Percentiles rank a stretch among this genome's conserved stretches.
phyloP scores from a whole-genome alignment of 2,329 filamentous ascomycete species.

The Hirsutella rhossiliensis region DNA sequence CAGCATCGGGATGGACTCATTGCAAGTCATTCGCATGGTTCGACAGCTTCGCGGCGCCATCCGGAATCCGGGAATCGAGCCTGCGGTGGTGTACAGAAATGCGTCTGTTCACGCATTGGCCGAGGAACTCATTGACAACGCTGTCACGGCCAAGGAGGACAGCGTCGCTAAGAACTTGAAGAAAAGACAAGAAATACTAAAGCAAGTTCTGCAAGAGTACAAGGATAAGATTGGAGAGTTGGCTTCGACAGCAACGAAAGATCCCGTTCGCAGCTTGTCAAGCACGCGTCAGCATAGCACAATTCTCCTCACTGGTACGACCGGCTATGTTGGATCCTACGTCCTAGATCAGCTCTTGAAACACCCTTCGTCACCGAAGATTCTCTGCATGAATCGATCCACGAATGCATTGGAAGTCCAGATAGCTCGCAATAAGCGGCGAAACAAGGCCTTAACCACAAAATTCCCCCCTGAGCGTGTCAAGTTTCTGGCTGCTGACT shows the following conservation, averaged over 20 bases:
- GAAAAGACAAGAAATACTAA: background rate
- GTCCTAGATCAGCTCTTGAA: constrained; percentile 1
- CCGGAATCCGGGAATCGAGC: background rate
- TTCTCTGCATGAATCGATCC: constrained; percentile 4
- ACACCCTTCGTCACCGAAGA: background rate
- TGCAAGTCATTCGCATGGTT: constrained; percentile 1
- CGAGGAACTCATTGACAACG: background rate
- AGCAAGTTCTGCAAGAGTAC: background rate
- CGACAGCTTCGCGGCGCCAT: background rate
- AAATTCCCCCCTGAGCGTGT: background rate
- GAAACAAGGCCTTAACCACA: background rate
- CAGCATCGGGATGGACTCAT: constrained; percentile 4
- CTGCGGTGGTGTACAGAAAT: background rate
- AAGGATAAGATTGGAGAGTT: background rate
- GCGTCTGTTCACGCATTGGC: background rate
- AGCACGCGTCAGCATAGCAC: background rate
- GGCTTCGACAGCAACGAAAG: background rate
- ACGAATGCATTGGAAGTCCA: background rate
- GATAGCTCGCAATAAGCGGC: background rate
- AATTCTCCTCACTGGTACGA: constrained; percentile 5
- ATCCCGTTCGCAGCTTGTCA: too few species aligned
- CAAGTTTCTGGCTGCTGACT: background rate
- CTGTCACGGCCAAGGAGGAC: background rate
- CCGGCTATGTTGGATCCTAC: constrained; percentile 5
- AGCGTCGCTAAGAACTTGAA: too few species aligned